phyloP scores from a whole-genome alignment of 2,329 filamentous ascomycete species.

The Colletotrichum eremochloae region DNA sequence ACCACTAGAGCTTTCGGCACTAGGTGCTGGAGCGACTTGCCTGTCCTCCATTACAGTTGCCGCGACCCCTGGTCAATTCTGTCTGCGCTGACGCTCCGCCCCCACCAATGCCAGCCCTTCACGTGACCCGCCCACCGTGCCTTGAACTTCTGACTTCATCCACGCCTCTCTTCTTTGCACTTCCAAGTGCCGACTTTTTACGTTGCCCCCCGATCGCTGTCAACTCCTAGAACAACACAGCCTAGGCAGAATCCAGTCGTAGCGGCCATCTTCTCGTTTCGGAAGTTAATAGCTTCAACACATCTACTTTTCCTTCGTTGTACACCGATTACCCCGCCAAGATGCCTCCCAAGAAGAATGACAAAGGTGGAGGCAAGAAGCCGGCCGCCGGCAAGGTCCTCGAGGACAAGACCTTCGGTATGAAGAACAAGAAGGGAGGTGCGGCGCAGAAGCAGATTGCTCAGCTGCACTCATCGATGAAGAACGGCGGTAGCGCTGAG shows the following conservation, averaged over 20 bases:
- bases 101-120: slow-evolving; percentile 41
- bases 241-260: slow-evolving; percentile 1
- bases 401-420: slow-evolving; percentile 98
- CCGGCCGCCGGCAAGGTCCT: slow-evolving; percentile 72
- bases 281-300: slow-evolving; percentile 14
- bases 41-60: slow-evolving; percentile 24
- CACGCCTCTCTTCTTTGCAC: slow-evolving; percentile 26
- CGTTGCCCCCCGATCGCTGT: slow-evolving; percentile 10
- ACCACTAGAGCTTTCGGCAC: slow-evolving; percentile 39
- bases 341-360: slow-evolving; percentile 79
- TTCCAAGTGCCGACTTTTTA: slow-evolving; percentile 36
- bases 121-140: slow-evolving; percentile 40
- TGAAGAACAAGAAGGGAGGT: slow-evolving; percentile 99
- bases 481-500: slow-evolving; percentile 83
- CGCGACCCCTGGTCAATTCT: slow-evolving; percentile 18
- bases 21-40: slow-evolving; percentile 31
- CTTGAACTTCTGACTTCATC: slow-evolving; percentile 42
- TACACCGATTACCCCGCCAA: slow-evolving; percentile 53
- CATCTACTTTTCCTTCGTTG: slow-evolving; percentile 26
- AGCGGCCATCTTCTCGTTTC: slow-evolving; percentile 12
- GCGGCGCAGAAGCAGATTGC: slow-evolving; percentile 92
- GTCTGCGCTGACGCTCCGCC: slow-evolving; percentile 35
- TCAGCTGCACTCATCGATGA: slow-evolving; percentile 80
- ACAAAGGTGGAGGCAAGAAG: slow-evolving; percentile 67
- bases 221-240: slow-evolving; percentile 17